Conservation (phyloP, 768 basidiomycete species). For the Boletus fagicola region DNA sequence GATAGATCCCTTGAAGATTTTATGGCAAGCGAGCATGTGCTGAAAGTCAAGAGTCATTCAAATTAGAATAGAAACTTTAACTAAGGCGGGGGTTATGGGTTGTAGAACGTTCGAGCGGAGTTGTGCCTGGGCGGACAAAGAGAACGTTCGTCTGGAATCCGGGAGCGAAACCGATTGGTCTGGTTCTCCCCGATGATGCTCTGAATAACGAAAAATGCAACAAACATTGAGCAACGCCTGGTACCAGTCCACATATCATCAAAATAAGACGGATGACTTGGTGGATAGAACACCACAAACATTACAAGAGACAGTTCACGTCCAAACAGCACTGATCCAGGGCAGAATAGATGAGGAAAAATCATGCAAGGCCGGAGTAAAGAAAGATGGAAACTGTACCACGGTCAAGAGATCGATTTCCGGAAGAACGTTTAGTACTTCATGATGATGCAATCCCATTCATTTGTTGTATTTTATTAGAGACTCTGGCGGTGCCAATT, state of each 20-base stretch:
- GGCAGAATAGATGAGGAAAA: conserved; percentile 8
- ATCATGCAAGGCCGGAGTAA: not conserved
- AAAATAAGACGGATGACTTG: conserved; percentile 1
- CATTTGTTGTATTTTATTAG: conserved; percentile 16
- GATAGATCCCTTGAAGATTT: not conserved
- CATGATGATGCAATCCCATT: conserved; percentile 9
- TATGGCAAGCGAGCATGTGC: conserved; percentile 3
- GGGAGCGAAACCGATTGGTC: not conserved
- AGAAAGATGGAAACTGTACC: conserved; percentile 11
- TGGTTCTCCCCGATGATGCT: not conserved
- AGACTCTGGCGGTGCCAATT: conserved; percentile 7
- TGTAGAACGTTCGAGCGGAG: conserved; percentile 10
- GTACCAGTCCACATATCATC: not conserved
- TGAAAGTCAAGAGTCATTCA: not conserved
- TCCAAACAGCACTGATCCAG: conserved; percentile 6
- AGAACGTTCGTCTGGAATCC: conserved; percentile 5
- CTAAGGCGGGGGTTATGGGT: not conserved
- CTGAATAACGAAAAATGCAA: conserved; percentile 13
- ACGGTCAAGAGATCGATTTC: conserved; percentile 5
- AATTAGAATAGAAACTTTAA: conserved; percentile 8
- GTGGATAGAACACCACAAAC: not conserved
- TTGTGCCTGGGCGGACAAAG: not conserved
- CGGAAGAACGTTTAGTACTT: conserved; percentile 1
- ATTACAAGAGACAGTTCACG: conserved; percentile 4
- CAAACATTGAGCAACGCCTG: not conserved